Percentiles rank a stretch among this genome's conserved stretches.
These are phyloP conservation scores for Mortierella sp. DNA, from an alignment of 371 early-diverging fungal genomes.

Conservation along the genomic window DNA sequence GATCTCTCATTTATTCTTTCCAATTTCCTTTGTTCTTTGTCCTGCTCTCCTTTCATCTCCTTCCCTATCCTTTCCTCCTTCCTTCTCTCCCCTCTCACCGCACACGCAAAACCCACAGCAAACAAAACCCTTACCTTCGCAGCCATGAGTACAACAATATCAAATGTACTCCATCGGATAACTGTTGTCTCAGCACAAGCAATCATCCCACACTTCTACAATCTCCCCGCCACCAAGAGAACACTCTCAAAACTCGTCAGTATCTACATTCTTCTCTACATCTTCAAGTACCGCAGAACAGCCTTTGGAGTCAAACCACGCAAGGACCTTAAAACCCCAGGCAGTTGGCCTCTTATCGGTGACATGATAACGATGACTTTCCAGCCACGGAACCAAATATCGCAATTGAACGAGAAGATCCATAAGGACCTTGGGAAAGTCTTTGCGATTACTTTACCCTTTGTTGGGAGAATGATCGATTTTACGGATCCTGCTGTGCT, in stretches of 20 bases:
- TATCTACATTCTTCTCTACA: constrained; percentile 28
- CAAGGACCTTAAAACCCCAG: constrained; percentile 33
- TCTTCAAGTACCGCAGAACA: constrained; percentile 39
- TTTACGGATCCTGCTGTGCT: constrained; percentile 36
- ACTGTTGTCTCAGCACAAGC: neutral
- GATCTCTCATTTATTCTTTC: no score
- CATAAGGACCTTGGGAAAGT: constrained; percentile 29
- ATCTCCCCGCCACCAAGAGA: constrained; percentile 18
- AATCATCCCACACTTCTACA: neutral
- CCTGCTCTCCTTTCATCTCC: no score
- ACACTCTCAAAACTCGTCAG: constrained; percentile 15
- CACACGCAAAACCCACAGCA: neutral
- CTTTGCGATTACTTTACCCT: constrained; percentile 32
- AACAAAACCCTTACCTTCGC: neutral
- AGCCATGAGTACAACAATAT: neutral
- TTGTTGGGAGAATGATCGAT: constrained; percentile 34
- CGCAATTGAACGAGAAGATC: constrained; percentile 20
- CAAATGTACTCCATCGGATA: neutral
- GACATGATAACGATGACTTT: constrained; percentile 31
- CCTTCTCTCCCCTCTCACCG: neutral
- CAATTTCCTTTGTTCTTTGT: no score
- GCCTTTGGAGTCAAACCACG: constrained; percentile 37
- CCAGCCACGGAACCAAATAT: constrained; percentile 24
- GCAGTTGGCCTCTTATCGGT: constrained; percentile 36
- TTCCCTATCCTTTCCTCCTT: neutral